These are phyloP conservation scores for Peniophora sp. DNA, from an alignment of 1,284 basidiomycete genomes.

Conservation along the genomic window DNA sequence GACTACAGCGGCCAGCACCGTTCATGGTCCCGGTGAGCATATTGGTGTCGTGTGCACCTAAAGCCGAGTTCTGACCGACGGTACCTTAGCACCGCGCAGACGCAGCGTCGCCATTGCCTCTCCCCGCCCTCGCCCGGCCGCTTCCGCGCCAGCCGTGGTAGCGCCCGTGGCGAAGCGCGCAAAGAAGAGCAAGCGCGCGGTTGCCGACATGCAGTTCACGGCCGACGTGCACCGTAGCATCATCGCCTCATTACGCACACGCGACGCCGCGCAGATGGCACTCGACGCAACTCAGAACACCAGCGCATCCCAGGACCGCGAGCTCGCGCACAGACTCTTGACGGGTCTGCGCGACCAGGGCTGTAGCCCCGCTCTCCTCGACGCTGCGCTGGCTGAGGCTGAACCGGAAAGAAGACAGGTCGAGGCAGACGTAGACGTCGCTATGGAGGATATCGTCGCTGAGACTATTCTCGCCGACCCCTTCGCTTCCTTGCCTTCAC, in stretches of 20 bases:
- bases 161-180: conserved; percentile 20
- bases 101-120: conserved; percentile 6
- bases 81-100: conserved; percentile 3
- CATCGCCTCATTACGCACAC: conserved; percentile 13
- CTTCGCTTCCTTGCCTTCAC: neutral
- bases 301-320: conserved; percentile 24
- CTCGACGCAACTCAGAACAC: conserved; percentile 10
- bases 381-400: too few relatives aligned
- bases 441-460: neutral
- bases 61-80: conserved; percentile 1
- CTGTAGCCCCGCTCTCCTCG: conserved; percentile 17
- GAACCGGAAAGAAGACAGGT: neutral
- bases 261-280: conserved; percentile 7
- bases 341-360: conserved; percentile 23
- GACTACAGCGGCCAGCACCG: conserved; percentile 6
- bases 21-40: neutral
- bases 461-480: neutral
- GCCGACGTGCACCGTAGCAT: conserved; percentile 34
- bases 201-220: conserved; percentile 30
- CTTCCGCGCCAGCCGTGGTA: conserved; percentile 4
- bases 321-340: conserved; percentile 24
- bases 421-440: neutral
- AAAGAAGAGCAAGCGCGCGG: conserved; percentile 25
- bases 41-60: too few relatives aligned
- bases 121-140: too few relatives aligned